Conservation (phyloP, 495 filamentous ascomycete genomes). For the Aspergillus avenaceus region DNA sequence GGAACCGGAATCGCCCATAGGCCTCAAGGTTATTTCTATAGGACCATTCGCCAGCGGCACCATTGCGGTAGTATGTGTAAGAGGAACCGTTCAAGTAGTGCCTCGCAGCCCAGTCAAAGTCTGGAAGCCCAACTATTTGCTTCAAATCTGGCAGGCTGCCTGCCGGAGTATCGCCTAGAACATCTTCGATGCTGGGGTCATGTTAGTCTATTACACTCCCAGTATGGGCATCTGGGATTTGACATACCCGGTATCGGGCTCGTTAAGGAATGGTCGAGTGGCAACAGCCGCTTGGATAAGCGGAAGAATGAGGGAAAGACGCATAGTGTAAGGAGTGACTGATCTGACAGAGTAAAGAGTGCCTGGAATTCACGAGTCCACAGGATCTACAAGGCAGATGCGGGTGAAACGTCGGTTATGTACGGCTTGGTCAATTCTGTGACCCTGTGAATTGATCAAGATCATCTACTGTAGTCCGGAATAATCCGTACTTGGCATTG, state of each 20-base stretch:
- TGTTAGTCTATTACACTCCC: no score
- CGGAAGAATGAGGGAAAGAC: slow-evolving; percentile 2
- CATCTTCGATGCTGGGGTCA: slow-evolving; percentile 3
- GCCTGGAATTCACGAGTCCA: background rate
- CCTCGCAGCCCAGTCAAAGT: slow-evolving; percentile 11
- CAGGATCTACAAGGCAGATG: no score
- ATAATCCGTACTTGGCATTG: no score
- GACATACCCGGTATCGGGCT: slow-evolving; percentile 9
- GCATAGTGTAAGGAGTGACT: slow-evolving; percentile 9
- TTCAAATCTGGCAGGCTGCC: slow-evolving; percentile 6
- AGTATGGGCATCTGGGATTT: background rate
- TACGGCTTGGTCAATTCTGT: no score
- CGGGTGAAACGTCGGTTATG: no score
- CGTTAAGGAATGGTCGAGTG: slow-evolving; percentile 10
- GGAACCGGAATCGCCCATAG: slow-evolving; percentile 9
- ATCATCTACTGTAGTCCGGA: no score
- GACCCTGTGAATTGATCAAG: no score
- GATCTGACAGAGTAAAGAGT: background rate
- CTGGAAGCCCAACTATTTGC: slow-evolving; percentile 5
- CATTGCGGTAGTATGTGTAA: slow-evolving; percentile 14
- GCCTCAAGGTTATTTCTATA: slow-evolving; percentile 14
- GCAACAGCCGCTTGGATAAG: slow-evolving; percentile 5
- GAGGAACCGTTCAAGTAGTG: slow-evolving; percentile 9
- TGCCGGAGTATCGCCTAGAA: slow-evolving; percentile 6
- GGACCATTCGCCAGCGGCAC: slow-evolving; percentile 11